These are phyloP conservation scores for Claviceps sp. DNA, from an alignment of 2,329 filamentous ascomycete species.

Conservation along the genomic window DNA sequence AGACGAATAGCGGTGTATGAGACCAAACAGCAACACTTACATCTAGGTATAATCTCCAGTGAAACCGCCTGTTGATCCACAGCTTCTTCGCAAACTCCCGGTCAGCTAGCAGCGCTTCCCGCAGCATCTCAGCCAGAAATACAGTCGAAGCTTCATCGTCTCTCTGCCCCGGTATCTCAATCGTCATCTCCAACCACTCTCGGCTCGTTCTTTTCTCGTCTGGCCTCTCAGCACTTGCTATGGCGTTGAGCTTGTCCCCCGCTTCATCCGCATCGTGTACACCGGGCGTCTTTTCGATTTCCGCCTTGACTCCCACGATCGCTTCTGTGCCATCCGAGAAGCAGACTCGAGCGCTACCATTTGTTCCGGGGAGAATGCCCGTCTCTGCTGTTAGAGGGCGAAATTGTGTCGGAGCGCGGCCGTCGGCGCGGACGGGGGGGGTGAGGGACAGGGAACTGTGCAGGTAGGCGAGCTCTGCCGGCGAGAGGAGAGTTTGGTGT, in stretches of 20 bases:
- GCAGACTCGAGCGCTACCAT: conserved; percentile 85
- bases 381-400: conserved; percentile 83
- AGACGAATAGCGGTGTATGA: neutral
- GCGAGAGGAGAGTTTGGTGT: conserved; percentile 68
- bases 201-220: conserved; percentile 31
- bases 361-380: conserved; percentile 75
- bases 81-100: conserved; percentile 57
- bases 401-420: conserved; percentile 71
- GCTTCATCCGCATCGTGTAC: conserved; percentile 14
- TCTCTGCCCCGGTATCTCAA: conserved; percentile 81
- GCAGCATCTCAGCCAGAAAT: conserved; percentile 77
- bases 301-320: conserved; percentile 88
- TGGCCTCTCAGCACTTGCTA: conserved; percentile 26
- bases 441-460: conserved; percentile 70
- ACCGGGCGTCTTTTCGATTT: conserved; percentile 61
- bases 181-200: conserved; percentile 79
- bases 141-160: conserved; percentile 86
- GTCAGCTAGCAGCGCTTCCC: conserved; percentile 69
- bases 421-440: conserved; percentile 83
- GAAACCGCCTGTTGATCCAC: conserved; percentile 81
- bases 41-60: conserved; percentile 94
- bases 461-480: conserved; percentile 91
- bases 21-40: conserved; percentile 37
- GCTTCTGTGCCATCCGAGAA: conserved; percentile 94
- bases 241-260: conserved; percentile 7